Percentiles rank a stretch among this genome's conserved stretches.
phyloP scores from a whole-genome alignment of 176 grass and related monocot species.

The Aechmea fasciata region DNA sequence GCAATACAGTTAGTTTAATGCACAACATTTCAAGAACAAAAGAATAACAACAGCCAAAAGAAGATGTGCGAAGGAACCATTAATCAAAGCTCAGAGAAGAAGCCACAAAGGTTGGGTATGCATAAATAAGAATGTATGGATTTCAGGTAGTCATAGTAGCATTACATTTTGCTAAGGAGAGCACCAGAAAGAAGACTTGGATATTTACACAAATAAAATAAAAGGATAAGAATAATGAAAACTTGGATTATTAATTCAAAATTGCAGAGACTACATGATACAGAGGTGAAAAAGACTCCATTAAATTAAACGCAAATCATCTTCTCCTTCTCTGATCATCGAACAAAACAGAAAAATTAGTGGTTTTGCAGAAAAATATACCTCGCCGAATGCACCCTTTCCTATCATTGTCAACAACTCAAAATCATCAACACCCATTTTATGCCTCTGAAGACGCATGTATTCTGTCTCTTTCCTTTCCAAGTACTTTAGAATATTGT shows the following conservation, averaged over 20 bases:
- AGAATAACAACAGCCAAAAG: neutral
- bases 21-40: neutral
- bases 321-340: neutral
- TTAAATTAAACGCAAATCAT: neutral
- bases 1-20: constrained; percentile 20
- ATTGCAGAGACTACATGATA: neutral
- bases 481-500: constrained; percentile 81
- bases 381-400: constrained; percentile 98
- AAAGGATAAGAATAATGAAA: too few relatives aligned
- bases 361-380: constrained; percentile 30
- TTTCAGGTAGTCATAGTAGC: too few relatives aligned
- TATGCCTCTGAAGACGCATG: constrained; percentile 95
- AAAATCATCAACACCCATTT: constrained; percentile 96
- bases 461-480: constrained; percentile 98
- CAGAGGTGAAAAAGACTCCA: neutral
- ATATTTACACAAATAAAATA: neutral
- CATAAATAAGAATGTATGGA: too few relatives aligned
- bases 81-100: too few relatives aligned
- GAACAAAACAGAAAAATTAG: neutral
- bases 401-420: constrained; percentile 93
- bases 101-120: too few relatives aligned
- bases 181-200: too few relatives aligned
- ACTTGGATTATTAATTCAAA: neutral
- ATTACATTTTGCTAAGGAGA: too few relatives aligned
- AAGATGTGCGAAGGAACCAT: neutral